Percentiles rank a stretch among this genome's conserved stretches.
Conservation (phyloP, 192 early-diverging fungal species). For the Backusella tuberculispora region DNA sequence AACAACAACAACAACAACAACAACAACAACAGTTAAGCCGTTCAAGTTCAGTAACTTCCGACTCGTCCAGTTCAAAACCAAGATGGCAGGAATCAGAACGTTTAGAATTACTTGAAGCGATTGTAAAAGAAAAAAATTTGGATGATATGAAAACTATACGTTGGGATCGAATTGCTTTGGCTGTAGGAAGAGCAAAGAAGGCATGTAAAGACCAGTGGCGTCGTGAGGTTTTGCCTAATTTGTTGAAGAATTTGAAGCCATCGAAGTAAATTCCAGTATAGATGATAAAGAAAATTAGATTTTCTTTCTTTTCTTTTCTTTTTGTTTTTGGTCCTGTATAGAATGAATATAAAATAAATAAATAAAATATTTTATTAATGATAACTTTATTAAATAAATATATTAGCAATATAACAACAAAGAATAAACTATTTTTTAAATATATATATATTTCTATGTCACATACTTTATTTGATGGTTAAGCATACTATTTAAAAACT, state of each 20-base stretch:
- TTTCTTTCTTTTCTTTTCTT: no score
- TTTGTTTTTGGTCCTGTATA: no score
- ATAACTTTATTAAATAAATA: no score
- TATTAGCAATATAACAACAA: no score
- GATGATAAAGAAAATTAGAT: no score
- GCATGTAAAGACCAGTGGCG: constrained; percentile 45
- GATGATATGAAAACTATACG: constrained; percentile 35
- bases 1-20: background rate
- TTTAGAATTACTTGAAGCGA: constrained; percentile 26
- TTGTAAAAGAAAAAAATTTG: constrained; percentile 35
- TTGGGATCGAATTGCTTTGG: constrained; percentile 36
- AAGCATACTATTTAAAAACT: no score
- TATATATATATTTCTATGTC: no score
- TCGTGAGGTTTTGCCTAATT: constrained; percentile 32
- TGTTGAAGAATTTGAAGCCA: constrained; percentile 25
- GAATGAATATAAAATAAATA: no score
- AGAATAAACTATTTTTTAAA: no score
- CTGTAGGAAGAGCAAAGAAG: constrained; percentile 37
- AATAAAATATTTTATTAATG: no score
- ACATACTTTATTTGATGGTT: no score
- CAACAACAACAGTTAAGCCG: background rate
- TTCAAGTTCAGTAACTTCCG: background rate
- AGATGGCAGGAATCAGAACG: constrained; percentile 38
- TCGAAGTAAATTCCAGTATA: background rate
- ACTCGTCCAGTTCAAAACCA: constrained; percentile 19